Evolutionary conservation across 164 flowering plant genomes (phyloP).

Genomic region (Dillenia turbinata): DNA sequence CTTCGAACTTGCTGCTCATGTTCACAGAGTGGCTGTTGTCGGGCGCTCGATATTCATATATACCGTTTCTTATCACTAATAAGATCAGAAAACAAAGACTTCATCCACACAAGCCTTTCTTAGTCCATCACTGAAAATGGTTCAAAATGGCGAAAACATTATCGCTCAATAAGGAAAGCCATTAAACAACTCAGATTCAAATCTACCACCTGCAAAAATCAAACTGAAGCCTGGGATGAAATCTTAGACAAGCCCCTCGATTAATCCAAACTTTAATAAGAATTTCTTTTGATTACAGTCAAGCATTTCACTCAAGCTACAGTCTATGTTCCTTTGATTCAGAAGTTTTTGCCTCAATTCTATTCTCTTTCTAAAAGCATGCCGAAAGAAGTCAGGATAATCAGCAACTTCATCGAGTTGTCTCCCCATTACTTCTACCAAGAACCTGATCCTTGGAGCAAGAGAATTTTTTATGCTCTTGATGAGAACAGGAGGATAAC

Average conservation of each 20-base stretch:
- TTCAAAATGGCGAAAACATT: no score
- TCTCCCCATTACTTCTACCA: conserved; percentile 79
- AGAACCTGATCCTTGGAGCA: conserved; percentile 76
- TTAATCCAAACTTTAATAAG: conserved; percentile 43
- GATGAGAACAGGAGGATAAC: conserved; percentile 82
- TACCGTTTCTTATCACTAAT: no score
- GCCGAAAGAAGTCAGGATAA: conserved; percentile 79
- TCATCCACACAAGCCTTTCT: no score
- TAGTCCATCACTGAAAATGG: no score
- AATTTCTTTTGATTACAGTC: conserved; percentile 78
- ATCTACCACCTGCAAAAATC: no score
- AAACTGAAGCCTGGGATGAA: not conserved
- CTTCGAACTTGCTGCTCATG: no score
- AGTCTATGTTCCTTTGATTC: conserved; percentile 41
- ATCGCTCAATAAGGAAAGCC: no score
- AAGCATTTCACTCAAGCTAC: conserved; percentile 87
- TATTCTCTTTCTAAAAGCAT: conserved; percentile 77
- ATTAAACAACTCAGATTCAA: no score
- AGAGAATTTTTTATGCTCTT: conserved; percentile 82
- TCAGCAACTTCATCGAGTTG: conserved; percentile 57
- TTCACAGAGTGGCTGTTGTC: no score
- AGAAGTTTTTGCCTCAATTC: conserved; percentile 72
- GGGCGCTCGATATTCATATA: no score
- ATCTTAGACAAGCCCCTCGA: conserved; percentile 26
- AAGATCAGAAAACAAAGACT: no score